Conservation (phyloP, 2,329 filamentous ascomycete genomes). For the Orbilia blumenaviensis region DNA sequence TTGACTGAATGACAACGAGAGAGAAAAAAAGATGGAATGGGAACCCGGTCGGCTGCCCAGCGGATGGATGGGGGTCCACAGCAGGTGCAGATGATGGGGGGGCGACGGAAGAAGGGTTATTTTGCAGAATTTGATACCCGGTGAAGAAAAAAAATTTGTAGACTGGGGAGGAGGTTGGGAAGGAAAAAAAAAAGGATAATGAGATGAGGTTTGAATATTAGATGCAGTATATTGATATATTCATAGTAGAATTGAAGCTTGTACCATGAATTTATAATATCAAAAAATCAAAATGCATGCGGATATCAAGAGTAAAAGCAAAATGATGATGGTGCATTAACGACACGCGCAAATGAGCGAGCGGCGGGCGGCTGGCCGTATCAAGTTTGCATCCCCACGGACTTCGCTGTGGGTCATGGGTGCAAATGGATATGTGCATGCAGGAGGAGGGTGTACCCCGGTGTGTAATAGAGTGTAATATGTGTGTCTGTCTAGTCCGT, state of each 20-base stretch:
- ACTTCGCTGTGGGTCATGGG: conserved; percentile 10
- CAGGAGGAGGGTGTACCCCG: conserved; percentile 33
- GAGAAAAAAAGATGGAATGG: conserved; percentile 16
- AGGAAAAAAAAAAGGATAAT: background rate
- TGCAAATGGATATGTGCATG: conserved; percentile 40
- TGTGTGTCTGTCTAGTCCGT: conserved; percentile 5
- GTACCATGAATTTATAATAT: background rate
- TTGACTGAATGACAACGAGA: conserved; percentile 18
- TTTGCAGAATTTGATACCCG: background rate
- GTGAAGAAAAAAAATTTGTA: background rate
- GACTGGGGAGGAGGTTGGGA: background rate
- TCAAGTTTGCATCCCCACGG: conserved; percentile 12
- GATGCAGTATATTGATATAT: too few relatives aligned
- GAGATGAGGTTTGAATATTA: background rate
- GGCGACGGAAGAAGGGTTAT: background rate
- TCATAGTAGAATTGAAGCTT: background rate
- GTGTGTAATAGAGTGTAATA: background rate
- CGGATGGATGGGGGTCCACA: conserved; percentile 14
- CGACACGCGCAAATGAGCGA: background rate
- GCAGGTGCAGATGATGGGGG: background rate
- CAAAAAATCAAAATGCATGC: background rate
- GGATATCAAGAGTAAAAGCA: background rate
- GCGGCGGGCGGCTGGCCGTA: conserved; percentile 15
- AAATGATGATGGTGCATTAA: background rate
- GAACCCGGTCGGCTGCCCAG: conserved; percentile 15